phyloP scores from a whole-genome alignment of 164 flowering plant species.

The Amborella trichopoda region DNA sequence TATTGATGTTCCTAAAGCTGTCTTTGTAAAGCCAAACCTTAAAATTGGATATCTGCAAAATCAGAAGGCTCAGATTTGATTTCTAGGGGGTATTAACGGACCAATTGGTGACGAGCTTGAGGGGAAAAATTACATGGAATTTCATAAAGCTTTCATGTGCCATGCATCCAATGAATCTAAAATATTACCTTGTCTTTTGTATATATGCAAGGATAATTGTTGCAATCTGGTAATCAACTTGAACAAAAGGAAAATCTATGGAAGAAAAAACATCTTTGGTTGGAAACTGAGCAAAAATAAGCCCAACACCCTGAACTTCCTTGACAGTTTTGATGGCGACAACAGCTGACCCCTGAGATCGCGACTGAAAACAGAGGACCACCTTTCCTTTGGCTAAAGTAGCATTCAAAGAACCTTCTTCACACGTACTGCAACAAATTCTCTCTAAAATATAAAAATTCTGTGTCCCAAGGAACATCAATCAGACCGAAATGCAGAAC shows the following conservation, averaged over 20 bases:
- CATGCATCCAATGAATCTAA: not conserved
- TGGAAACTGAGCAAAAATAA: conserved; percentile 31
- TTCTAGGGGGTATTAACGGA: not conserved
- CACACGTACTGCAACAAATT: conserved; percentile 24
- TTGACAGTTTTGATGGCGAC: conserved; percentile 14
- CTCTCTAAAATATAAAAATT: not conserved
- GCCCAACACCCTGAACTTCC: conserved; percentile 21
- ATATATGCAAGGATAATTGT: conserved; percentile 25
- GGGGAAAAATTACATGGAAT: not conserved
- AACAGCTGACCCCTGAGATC: conserved; percentile 16
- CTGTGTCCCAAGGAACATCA: not conserved
- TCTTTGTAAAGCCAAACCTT: conserved; percentile 23
- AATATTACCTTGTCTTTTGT: conserved; percentile 21
- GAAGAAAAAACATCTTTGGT: conserved; percentile 18
- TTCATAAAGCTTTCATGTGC: not conserved
- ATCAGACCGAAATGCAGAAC: not conserved
- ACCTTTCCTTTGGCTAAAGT: conserved; percentile 44
- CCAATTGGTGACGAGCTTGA: not conserved
- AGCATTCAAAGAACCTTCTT: conserved; percentile 22
- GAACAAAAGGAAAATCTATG: conserved; percentile 17
- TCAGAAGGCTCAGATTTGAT: not conserved
- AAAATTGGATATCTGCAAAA: conserved; percentile 29
- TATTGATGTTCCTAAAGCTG: conserved; percentile 21
- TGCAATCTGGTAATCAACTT: conserved; percentile 28
- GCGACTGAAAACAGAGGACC: conserved; percentile 37